Base-by-base conservation (phyloP, 1,284 basidiomycete genomes). In the Ceratobasidium sp. region DNA sequence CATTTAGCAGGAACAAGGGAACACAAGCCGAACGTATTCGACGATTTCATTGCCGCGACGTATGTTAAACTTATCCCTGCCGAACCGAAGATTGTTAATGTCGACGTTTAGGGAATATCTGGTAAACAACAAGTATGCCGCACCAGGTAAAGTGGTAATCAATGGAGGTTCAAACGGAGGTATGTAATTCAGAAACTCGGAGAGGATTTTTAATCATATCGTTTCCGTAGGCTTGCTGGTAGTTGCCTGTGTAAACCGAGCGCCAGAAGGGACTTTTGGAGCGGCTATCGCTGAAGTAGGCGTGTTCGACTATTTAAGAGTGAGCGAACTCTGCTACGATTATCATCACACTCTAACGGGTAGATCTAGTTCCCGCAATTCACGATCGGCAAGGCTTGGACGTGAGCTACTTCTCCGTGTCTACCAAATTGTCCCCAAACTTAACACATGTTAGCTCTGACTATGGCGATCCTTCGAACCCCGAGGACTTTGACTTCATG, bases 1-100 rank as follows among this genome's bases (percentile, higher is more conserved):
- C 93, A 95, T 83, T 82, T 89, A 53, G 93, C 89, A n/a, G 94
- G 93, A 1, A 91, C 87, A 39, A 87, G 87, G 79, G 93, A 94
- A 79, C 88, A 88, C 78, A 95, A 95, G 88, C 51, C 79, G 78
- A 94, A 95, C 79, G 92, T 91, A 56, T 95, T 95, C 83, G 88
- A 95, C 82, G 95, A 96, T 83, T 94, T 94, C 83, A 91, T 93
- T 79, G 90, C 93, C 2, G 95, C 94, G 9, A 91, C 91, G 91
- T 93, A 85, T 81, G 90, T 86, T 49, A 60, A 51, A 33, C 2
- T 44, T 68, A 46, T 53, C 28, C 66, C 15, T 46, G 51, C 20
- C 28, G 39, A n/a, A 13, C 56, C 26, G 44, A 23, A 13, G 78
- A 55, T 51, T 40, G 28, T 33, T 70, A 42, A 64, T 77, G 46